Evolutionary conservation across 352 stramenopile species (phyloP).

Genomic region (Globisporangium recalcitrans): DNA sequence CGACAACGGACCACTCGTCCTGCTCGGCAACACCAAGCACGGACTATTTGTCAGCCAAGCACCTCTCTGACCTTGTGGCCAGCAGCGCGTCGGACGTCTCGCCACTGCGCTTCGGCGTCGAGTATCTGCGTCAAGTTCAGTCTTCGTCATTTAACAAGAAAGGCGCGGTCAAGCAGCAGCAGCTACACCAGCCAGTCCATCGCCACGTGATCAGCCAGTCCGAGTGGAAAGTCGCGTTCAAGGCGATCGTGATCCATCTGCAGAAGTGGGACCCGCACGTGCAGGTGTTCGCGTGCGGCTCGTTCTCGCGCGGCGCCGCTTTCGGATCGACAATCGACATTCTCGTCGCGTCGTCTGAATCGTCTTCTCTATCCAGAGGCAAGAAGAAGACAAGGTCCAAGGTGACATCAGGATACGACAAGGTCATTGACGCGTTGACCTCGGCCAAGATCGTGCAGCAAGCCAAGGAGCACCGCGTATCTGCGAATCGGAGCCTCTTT

Average conservation of each 20-base stretch:
- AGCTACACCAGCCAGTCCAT: neutral
- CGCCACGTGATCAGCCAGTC: slow-evolving; percentile 45
- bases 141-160: neutral
- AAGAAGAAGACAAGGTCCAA: too few relatives aligned
- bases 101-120: slow-evolving; percentile 30
- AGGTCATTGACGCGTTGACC: slow-evolving; percentile 35
- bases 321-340: slow-evolving; percentile 73
- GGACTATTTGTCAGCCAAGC: slow-evolving; percentile 21
- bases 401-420: slow-evolving; percentile 17
- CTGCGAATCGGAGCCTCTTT: slow-evolving; percentile 36
- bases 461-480: slow-evolving; percentile 27
- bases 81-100: slow-evolving; percentile 19
- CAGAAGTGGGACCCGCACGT: slow-evolving; percentile 42
- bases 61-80: slow-evolving; percentile 20
- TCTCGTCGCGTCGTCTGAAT: slow-evolving; percentile 35
- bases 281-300: slow-evolving; percentile 64
- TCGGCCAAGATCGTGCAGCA: slow-evolving; percentile 34
- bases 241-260: slow-evolving; percentile 53
- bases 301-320: slow-evolving; percentile 61
- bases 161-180: neutral
- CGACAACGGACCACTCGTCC: neutral
- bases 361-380: neutral
- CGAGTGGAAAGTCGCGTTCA: slow-evolving; percentile 66
- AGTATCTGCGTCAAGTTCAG: slow-evolving; percentile 25
- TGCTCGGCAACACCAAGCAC: slow-evolving; percentile 3